Evolutionary conservation across 1,284 basidiomycete species (phyloP).

Genomic region (Pseudozyma flocculosa): DNA sequence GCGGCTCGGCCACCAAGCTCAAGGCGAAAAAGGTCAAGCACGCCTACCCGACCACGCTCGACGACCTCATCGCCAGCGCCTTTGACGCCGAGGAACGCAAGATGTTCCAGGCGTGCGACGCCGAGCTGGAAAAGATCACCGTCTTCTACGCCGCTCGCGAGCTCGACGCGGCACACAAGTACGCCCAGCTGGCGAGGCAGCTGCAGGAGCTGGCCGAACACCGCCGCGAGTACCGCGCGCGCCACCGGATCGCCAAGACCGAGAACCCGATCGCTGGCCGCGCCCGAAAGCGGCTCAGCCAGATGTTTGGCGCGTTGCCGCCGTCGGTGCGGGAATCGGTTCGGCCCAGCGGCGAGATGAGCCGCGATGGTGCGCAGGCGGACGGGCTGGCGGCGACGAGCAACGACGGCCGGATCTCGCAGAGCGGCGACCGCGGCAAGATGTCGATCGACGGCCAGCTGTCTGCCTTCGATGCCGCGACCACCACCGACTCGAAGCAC

Average conservation of each 20-base stretch:
- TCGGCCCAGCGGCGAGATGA: too few species aligned
- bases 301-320: slow-evolving; percentile 19
- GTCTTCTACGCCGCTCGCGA: slow-evolving; percentile 75
- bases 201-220: slow-evolving; percentile 60
- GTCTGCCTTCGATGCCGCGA: too few species aligned
- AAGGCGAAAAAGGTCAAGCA: slow-evolving; percentile 2
- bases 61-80: slow-evolving; percentile 59
- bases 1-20: too few species aligned
- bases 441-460: too few species aligned
- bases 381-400: too few species aligned
- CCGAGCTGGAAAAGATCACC: slow-evolving; percentile 42
- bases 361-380: too few species aligned
- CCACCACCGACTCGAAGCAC: too few species aligned
- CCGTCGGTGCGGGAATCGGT: too few species aligned
- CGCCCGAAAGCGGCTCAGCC: slow-evolving; percentile 13
- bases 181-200: slow-evolving; percentile 68
- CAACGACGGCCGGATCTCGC: too few species aligned
- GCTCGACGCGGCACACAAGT: slow-evolving; percentile 67
- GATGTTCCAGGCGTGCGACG: slow-evolving; percentile 51
- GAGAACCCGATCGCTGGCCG: slow-evolving; percentile 4
- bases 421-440: too few species aligned
- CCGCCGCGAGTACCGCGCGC: slow-evolving; percentile 44
- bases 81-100: slow-evolving; percentile 74
- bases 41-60: slow-evolving; percentile 13
- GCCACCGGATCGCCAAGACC: slow-evolving; percentile 19